Conservation (phyloP, 169 alveolate species). For the Cryptosporidium baileyi region DNA sequence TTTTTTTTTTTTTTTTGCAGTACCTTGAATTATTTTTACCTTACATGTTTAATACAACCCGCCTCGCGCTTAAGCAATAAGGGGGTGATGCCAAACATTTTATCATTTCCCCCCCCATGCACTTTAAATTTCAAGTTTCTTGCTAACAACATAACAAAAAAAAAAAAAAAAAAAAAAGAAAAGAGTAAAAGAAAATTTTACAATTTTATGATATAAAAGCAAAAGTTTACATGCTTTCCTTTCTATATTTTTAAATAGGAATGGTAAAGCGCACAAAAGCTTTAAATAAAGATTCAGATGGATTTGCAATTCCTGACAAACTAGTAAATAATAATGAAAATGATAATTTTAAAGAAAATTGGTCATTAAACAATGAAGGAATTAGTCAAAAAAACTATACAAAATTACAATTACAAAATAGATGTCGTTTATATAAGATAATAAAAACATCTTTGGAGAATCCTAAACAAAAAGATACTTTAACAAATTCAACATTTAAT, state of each 20-base stretch:
- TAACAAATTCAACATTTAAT: slow-evolving; percentile 10
- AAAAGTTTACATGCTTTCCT: not conserved
- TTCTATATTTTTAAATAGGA: not conserved
- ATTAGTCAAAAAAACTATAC: slow-evolving; percentile 4
- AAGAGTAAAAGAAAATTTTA: too few species aligned
- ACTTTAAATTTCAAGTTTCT: too few species aligned
- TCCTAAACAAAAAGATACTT: slow-evolving; percentile 1
- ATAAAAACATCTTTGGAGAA: slow-evolving; percentile 35
- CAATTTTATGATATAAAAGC: not conserved
- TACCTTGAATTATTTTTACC: too few species aligned
- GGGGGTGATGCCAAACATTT: too few species aligned
- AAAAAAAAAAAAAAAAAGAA: too few species aligned
- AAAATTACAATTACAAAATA: slow-evolving; percentile 29
- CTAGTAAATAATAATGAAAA: not conserved
- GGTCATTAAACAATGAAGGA: slow-evolving; percentile 4
- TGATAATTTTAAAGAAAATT: not conserved
- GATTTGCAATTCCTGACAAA: slow-evolving; percentile 54
- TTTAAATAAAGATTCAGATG: slow-evolving; percentile 27
- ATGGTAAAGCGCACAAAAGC: slow-evolving; percentile 44
- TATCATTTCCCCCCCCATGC: too few species aligned
- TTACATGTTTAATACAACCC: too few species aligned
- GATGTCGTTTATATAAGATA: slow-evolving; percentile 35
- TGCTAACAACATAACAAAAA: too few species aligned
- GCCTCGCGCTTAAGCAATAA: too few species aligned
- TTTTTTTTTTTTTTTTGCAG: too few species aligned